These are phyloP conservation scores for Cyamopsis tetragonoloba DNA, from an alignment of 306 rosid species.

Conservation along the genomic window DNA sequence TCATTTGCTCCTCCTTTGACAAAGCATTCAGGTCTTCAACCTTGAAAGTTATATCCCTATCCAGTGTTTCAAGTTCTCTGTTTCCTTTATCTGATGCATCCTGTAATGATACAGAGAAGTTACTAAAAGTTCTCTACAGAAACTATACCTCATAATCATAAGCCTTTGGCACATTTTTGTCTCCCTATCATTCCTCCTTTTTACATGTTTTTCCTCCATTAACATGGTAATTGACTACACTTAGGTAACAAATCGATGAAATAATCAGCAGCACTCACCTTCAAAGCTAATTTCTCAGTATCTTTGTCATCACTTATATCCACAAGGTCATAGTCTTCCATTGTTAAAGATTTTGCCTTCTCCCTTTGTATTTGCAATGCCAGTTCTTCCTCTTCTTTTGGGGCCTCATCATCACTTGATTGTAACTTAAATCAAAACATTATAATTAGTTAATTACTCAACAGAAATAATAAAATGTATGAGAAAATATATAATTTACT, in stretches of 20 bases:
- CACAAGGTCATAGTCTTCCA: constrained; percentile 67
- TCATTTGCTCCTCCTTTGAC: constrained; percentile 76
- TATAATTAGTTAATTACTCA: constrained; percentile 18
- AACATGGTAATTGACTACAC: not conserved
- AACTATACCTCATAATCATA: not conserved
- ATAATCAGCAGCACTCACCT: constrained; percentile 43
- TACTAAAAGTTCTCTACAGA: constrained; percentile 15
- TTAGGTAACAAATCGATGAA: not conserved
- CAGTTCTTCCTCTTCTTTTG: constrained; percentile 66
- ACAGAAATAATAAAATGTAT: constrained; percentile 18
- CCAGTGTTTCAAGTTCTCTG: constrained; percentile 22
- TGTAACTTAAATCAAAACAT: constrained; percentile 39
- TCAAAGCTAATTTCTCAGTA: constrained; percentile 40
- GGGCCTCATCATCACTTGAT: constrained; percentile 80
- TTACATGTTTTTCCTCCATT: not conserved
- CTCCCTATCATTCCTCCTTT: not conserved
- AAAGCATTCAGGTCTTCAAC: constrained; percentile 66
- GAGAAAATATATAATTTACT: not conserved
- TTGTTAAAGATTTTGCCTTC: constrained; percentile 42
- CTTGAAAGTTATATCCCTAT: constrained; percentile 34
- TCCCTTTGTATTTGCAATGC: constrained; percentile 58
- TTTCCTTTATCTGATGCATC: constrained; percentile 53
- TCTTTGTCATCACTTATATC: constrained; percentile 41
- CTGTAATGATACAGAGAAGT: constrained; percentile 38
- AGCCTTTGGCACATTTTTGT: not conserved